Conservation (phyloP, 2,329 filamentous ascomycete species). For the Aureobasidium lini region DNA sequence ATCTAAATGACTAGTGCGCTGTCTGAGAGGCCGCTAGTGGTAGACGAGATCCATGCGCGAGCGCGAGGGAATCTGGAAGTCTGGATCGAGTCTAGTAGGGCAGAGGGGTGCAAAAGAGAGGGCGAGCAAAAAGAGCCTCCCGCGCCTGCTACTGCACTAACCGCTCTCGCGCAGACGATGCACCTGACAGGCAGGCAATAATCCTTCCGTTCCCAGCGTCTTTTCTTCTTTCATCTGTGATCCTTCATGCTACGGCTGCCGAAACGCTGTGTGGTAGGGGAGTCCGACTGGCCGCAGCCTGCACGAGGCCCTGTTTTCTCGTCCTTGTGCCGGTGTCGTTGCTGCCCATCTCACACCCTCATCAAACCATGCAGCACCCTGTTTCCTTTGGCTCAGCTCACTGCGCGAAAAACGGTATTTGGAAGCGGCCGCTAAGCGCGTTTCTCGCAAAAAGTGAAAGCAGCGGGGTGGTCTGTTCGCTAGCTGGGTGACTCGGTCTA, state of each 20-base stretch:
- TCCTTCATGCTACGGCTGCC: conserved; percentile 8
- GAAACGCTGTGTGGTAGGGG: background rate
- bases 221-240: conserved; percentile 11
- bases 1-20: conserved; percentile 34
- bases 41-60: conserved; percentile 32
- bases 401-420: conserved; percentile 13
- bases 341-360: conserved; percentile 7
- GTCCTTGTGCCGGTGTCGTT: background rate
- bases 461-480: conserved; percentile 10
- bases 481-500: conserved; percentile 7
- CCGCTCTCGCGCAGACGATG: background rate
- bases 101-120: background rate
- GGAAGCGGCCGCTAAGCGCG: conserved; percentile 14
- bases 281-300: conserved; percentile 9
- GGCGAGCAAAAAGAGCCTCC: conserved; percentile 11
- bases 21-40: conserved; percentile 34
- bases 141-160: background rate
- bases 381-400: background rate
- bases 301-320: conserved; percentile 5
- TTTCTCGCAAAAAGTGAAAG: conserved; percentile 11
- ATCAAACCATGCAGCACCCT: conserved; percentile 5
- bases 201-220: conserved; percentile 4
- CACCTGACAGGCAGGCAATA: conserved; percentile 6
- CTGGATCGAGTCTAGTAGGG: conserved; percentile 28
- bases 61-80: conserved; percentile 27